A percentile compares a stretch with the other conserved stretches of the same genome.
phyloP scores from a whole-genome alignment of 2,329 filamentous ascomycete species.

The Fusarium sublunatum region DNA sequence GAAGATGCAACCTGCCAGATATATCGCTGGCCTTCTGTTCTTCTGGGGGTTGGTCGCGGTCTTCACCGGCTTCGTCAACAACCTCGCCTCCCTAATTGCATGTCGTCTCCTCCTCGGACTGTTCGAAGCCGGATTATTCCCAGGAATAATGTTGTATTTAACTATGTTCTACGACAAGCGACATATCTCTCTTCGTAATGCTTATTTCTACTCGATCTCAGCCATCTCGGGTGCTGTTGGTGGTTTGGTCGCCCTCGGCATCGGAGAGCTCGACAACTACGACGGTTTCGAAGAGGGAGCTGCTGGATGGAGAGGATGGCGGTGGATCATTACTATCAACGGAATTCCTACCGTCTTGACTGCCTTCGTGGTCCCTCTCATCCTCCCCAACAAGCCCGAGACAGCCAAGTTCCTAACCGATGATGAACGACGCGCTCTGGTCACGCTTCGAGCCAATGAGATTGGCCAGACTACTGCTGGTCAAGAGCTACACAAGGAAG shows the following conservation, averaged over 20 bases:
- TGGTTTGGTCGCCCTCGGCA: constrained; percentile 72
- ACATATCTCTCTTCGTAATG: constrained; percentile 70
- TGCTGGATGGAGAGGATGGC: constrained; percentile 69
- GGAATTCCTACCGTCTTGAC: constrained; percentile 61
- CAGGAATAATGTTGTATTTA: constrained; percentile 63
- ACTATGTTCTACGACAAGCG: constrained; percentile 73
- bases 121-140: constrained; percentile 63
- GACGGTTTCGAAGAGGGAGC: constrained; percentile 67
- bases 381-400: constrained; percentile 69
- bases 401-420: constrained; percentile 56
- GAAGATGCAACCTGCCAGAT: constrained; percentile 57
- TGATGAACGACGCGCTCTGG: constrained; percentile 60
- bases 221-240: constrained; percentile 73
- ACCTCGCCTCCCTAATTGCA: constrained; percentile 59
- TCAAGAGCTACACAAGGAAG: constrained; percentile 45
- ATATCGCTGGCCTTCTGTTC: constrained; percentile 59
- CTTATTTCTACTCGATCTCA: constrained; percentile 70
- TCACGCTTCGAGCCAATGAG: constrained; percentile 60
- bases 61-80: constrained; percentile 57
- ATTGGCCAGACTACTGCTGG: constrained; percentile 46
- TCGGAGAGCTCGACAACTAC: constrained; percentile 50
- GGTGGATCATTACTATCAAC: constrained; percentile 72
- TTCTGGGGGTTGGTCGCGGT: constrained; percentile 59
- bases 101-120: constrained; percentile 53
- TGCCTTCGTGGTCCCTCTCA: constrained; percentile 65